Conservation (phyloP, 1,284 basidiomycete genomes). For the Ganoderma boninense region DNA sequence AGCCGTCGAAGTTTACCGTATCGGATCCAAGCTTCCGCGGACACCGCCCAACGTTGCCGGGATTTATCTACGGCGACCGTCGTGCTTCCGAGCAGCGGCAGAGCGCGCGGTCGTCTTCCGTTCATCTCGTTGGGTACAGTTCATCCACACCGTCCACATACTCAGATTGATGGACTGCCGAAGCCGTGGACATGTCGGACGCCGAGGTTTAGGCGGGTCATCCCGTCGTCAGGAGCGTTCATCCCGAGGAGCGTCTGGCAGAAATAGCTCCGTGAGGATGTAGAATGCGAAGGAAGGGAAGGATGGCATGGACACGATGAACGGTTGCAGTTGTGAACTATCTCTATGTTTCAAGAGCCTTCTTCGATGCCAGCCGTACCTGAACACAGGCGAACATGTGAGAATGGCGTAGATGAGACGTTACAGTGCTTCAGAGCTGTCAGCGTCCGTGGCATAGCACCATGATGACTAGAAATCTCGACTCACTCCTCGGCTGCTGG, state of each 20-base stretch:
- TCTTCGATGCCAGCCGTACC: not conserved
- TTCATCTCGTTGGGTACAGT: not conserved
- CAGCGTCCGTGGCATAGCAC: not conserved
- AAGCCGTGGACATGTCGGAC: not conserved
- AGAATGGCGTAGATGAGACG: not conserved
- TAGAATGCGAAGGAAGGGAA: not conserved
- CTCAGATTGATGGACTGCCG: not conserved
- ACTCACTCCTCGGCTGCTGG: not conserved
- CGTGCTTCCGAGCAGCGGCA: not conserved
- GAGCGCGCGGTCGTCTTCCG: not conserved
- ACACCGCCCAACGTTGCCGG: not conserved
- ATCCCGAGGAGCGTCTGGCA: not conserved
- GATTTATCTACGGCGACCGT: not conserved
- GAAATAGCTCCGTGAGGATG: not conserved
- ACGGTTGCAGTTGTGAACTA: not conserved
- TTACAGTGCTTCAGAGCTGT: not conserved
- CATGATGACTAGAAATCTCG: not conserved
- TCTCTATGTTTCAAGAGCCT: not conserved
- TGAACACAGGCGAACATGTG: not conserved
- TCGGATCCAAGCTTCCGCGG: not conserved
- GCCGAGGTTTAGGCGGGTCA: not conserved
- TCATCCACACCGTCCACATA: not conserved
- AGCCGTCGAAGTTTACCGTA: not conserved
- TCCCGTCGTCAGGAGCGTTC: not conserved
- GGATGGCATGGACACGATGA: not conserved